Conservation (phyloP, 306 rosid species). For the Medicago arabica region DNA sequence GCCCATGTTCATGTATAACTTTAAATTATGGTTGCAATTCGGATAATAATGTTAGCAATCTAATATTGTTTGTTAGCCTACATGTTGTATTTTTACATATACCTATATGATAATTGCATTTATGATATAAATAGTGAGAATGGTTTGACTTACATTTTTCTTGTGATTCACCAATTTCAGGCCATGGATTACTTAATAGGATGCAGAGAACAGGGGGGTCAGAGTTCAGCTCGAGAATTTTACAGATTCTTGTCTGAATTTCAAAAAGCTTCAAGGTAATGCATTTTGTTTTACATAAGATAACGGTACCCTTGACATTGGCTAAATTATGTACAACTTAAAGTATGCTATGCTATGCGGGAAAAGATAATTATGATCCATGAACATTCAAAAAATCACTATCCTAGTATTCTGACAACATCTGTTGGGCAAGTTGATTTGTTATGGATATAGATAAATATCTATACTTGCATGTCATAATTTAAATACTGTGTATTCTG, state of each 20-base stretch:
- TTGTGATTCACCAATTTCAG: conserved; percentile 53
- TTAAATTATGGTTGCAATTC: conserved; percentile 12
- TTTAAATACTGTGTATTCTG: not conserved
- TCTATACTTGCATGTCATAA: not conserved
- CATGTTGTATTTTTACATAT: not conserved
- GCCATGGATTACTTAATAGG: conserved; percentile 81
- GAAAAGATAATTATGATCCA: conserved; percentile 11
- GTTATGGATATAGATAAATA: not conserved
- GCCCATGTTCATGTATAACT: not conserved
- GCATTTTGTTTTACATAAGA: conserved; percentile 18
- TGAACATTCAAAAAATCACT: not conserved
- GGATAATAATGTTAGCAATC: not conserved
- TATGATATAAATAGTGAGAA: conserved; percentile 14
- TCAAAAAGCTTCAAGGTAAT: conserved; percentile 88
- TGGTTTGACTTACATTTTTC: conserved; percentile 37
- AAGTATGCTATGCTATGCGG: conserved; percentile 13
- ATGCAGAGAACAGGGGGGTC: conserved; percentile 73
- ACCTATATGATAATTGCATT: conserved; percentile 27
- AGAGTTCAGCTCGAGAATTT: conserved; percentile 73
- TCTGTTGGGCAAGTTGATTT: not conserved
- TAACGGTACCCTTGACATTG: conserved; percentile 10
- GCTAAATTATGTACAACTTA: not conserved
- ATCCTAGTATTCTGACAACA: not conserved
- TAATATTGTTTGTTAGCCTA: conserved; percentile 19
- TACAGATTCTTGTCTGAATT: conserved; percentile 68